Evolutionary conservation across 345 rosid genomes (phyloP), one percentile per base, ranked within the genome.

Genomic region (Eucalyptus tenuipes): DNA sequence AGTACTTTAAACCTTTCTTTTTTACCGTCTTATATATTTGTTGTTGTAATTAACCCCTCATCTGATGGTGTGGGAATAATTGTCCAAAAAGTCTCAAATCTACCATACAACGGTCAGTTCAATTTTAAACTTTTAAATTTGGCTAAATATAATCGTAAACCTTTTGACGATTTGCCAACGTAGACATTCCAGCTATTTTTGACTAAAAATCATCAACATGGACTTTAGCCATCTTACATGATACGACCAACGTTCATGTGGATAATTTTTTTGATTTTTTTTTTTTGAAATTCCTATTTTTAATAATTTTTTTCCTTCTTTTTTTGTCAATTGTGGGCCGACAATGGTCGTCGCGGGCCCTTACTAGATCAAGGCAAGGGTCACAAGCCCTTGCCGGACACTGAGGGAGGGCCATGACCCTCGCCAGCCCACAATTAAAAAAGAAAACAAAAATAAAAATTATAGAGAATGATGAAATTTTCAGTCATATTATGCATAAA

Each of bases 171-270:
- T 4, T 64, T n/a, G 10, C 0, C 10, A 64, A 64, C 14, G 4
- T 64, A 10, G 10, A 4, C 10, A 14, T 64, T 64, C 20, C 0
- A 64, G 2, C 20, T 7, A 64, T 13, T 64, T n/a, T 64, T n/a
- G 75, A 5, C 75, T 14, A 64, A 13, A 64, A 29, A n/a, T n/a
- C 7, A 0, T 4, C 8, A 6, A 64, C 18, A 4, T n/a, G 8
- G 18, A 29, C 16, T 16, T 4, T 0, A 7, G 4, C 8, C 37
- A 13, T 64, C 18, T 64, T 64, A 64, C 5, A 40, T n/a, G 40
- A 15, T 33, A 64, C 0, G 10, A n/a, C 1, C 9, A 3, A 8
- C 0, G 3, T 16, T 64, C 9, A n/a, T 13, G 1, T 61, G 7
- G 10, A 64, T 1, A n/a, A 0, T 15, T n/a, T 7, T 27, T 14